Evolutionary conservation across 805 yeast species (phyloP).

Genomic region (Barnettozyma wickerhamii): DNA sequence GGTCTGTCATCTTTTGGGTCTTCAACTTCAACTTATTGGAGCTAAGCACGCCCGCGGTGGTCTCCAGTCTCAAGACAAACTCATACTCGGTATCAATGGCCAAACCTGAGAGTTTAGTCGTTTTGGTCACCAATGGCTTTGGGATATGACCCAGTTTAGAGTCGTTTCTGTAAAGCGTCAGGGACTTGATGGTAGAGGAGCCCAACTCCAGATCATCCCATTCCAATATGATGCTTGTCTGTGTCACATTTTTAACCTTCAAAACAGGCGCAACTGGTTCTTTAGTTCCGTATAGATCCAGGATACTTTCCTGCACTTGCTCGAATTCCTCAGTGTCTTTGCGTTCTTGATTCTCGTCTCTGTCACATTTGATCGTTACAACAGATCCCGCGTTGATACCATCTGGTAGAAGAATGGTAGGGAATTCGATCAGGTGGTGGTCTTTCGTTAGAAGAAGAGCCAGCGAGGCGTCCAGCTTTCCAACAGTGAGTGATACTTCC

Average conservation of each 20-base stretch:
- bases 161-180: slow-evolving; percentile 70
- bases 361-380: slow-evolving; percentile 78
- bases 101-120: slow-evolving; percentile 87
- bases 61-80: slow-evolving; percentile 75
- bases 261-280: slow-evolving; percentile 71
- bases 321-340: slow-evolving; percentile 57
- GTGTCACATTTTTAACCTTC: slow-evolving; percentile 74
- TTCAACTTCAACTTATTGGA: slow-evolving; percentile 66
- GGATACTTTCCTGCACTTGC: slow-evolving; percentile 66
- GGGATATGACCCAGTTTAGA: slow-evolving; percentile 78
- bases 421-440: slow-evolving; percentile 93
- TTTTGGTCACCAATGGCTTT: slow-evolving; percentile 68
- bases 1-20: slow-evolving; percentile 95
- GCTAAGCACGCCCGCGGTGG: slow-evolving; percentile 82
- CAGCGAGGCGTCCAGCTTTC: slow-evolving; percentile 91
- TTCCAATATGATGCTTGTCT: slow-evolving; percentile 89
- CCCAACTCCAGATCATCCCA: slow-evolving; percentile 90
- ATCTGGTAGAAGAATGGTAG: slow-evolving; percentile 88
- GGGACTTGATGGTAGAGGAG: slow-evolving; percentile 70
- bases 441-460: slow-evolving; percentile 87
- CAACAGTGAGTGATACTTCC: slow-evolving; percentile 90
- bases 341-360: slow-evolving; percentile 63
- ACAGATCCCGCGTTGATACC: slow-evolving; percentile 91
- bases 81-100: slow-evolving; percentile 79
- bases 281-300: slow-evolving; percentile 64